Percentiles rank a stretch among this genome's conserved stretches.
Evolutionary conservation across 345 rosid genomes (phyloP).

Genomic region (Salix udensis): DNA sequence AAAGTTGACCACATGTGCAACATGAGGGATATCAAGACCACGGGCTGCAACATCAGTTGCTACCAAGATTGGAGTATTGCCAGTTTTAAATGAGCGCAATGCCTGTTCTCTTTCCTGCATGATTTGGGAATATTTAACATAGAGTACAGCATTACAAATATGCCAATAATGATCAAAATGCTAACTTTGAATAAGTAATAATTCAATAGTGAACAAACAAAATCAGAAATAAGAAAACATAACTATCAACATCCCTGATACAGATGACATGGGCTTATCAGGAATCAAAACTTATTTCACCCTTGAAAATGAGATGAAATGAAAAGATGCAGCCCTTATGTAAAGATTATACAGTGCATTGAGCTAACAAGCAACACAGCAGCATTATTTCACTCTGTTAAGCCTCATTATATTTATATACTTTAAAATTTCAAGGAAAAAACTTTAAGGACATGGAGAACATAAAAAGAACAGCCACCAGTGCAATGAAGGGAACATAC

Average conservation of each 20-base stretch:
- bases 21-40: conserved; percentile 95
- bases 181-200: background rate
- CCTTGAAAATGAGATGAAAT: too few relatives aligned
- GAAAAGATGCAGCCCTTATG: too few relatives aligned
- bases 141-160: background rate
- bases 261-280: background rate
- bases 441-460: too few relatives aligned
- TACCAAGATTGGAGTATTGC: conserved; percentile 83
- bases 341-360: too few relatives aligned
- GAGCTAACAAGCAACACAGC: background rate
- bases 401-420: too few relatives aligned
- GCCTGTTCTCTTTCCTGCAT: conserved; percentile 94
- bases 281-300: background rate
- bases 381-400: too few relatives aligned
- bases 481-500: too few relatives aligned
- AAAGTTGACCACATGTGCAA: conserved; percentile 90
- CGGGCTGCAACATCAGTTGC: conserved; percentile 97
- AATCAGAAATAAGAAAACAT: background rate
- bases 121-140: background rate
- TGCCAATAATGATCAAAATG: background rate
- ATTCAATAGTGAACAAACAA: background rate
- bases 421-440: too few relatives aligned
- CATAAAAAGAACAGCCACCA: too few relatives aligned
- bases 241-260: background rate
- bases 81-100: conserved; percentile 76